These are phyloP conservation scores for Aureobasidium lini DNA, from an alignment of 2,329 filamentous ascomycete species.

Conservation along the genomic window DNA sequence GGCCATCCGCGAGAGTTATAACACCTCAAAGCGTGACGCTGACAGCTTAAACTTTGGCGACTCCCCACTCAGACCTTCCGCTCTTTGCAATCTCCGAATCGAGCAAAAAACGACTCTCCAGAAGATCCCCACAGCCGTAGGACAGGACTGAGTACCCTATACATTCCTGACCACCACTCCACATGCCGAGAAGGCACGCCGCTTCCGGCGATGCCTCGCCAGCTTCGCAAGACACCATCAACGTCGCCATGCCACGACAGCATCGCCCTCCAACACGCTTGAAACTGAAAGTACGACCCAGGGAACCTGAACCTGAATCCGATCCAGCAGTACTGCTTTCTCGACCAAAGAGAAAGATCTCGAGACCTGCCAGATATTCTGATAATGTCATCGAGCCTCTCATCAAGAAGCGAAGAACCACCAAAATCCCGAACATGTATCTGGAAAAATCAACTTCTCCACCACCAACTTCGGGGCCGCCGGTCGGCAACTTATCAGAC, in stretches of 20 bases:
- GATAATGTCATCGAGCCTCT: conserved; percentile 6
- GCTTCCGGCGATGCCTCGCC: conserved; percentile 6
- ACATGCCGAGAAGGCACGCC: conserved; percentile 11
- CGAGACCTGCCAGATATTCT: conserved; percentile 9
- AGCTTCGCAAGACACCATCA: conserved; percentile 7
- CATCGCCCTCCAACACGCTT: conserved; percentile 14
- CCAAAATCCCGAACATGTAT: conserved; percentile 10
- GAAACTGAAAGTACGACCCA: conserved; percentile 21
- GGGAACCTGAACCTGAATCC: neutral
- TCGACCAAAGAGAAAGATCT: conserved; percentile 11
- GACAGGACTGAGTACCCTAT: neutral
- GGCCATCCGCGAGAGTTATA: conserved; percentile 8
- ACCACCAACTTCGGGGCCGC: neutral
- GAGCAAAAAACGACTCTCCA: neutral
- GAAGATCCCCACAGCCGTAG: neutral
- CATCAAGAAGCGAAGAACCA: neutral
- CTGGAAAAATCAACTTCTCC: conserved; percentile 14
- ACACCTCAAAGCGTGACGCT: neutral
- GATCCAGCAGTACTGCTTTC: neutral
- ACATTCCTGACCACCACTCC: neutral
- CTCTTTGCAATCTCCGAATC: neutral
- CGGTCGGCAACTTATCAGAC: conserved; percentile 9
- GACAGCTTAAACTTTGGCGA: neutral
- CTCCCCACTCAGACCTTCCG: neutral
- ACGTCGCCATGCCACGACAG: conserved; percentile 7